These are phyloP conservation scores for Terana coerulea DNA, from an alignment of 768 basidiomycete species.

Conservation along the genomic window DNA sequence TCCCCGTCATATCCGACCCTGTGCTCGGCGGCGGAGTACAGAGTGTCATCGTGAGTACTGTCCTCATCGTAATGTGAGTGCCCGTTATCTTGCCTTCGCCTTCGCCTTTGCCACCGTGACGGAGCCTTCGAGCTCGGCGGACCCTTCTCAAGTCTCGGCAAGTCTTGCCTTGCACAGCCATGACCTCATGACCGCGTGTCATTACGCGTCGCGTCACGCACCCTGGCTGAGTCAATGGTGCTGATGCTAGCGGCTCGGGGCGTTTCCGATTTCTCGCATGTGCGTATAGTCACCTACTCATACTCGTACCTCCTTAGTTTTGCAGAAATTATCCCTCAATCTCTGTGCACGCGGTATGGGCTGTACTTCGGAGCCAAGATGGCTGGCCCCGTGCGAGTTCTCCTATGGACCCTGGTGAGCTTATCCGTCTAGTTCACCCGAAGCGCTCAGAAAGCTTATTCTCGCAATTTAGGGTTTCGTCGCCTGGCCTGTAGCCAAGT, in stretches of 20 bases:
- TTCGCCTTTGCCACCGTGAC: not conserved
- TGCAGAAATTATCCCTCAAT: conserved; percentile 89
- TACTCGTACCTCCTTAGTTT: conserved; percentile 48
- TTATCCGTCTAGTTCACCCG: not conserved
- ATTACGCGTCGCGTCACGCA: conserved; percentile 10
- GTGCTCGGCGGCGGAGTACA: conserved; percentile 76
- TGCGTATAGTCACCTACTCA: too few relatives aligned
- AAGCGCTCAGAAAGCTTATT: not conserved
- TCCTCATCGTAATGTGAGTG: conserved; percentile 83
- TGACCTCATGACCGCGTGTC: conserved; percentile 12
- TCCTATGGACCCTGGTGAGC: conserved; percentile 68
- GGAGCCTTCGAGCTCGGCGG: too few relatives aligned
- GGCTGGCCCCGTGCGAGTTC: conserved; percentile 61
- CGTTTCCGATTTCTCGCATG: too few relatives aligned
- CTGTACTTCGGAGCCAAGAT: conserved; percentile 86
- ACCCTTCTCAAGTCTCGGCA: too few relatives aligned
- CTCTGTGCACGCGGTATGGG: conserved; percentile 88
- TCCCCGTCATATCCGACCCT: conserved; percentile 79
- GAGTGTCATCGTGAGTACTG: conserved; percentile 79
- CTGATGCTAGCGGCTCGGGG: too few relatives aligned
- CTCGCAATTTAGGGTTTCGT: conserved; percentile 52
- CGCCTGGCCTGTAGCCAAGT: conserved; percentile 83
- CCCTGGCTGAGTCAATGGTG: not conserved
- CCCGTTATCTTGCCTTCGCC: conserved; percentile 1
- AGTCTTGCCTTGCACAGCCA: not conserved